phyloP scores from a whole-genome alignment of 805 yeast genomes.

The Candida alai region DNA sequence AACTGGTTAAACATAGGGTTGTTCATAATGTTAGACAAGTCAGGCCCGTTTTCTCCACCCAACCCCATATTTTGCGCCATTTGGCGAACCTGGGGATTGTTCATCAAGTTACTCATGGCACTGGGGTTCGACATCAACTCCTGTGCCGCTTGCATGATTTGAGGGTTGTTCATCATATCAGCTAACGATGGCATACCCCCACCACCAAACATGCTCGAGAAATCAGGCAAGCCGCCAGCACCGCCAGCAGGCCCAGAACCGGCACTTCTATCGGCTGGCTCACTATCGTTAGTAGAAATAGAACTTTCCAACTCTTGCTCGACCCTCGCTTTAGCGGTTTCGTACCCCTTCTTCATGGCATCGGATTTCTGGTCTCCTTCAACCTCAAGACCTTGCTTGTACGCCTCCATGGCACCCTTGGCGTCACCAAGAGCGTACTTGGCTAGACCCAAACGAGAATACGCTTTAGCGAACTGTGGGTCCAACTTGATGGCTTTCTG shows the following conservation, averaged over 20 bases:
- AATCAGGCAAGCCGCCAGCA: conserved; percentile 68
- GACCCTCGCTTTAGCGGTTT: conserved; percentile 85
- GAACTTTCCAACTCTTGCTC: conserved; percentile 62
- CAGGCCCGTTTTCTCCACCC: conserved; percentile 60
- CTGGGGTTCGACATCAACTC: conserved; percentile 82
- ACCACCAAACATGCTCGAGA: conserved; percentile 66
- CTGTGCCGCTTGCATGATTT: conserved; percentile 84
- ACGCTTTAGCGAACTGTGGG: conserved; percentile 84
- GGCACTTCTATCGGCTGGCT: conserved; percentile 28
- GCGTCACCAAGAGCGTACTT: conserved; percentile 92
- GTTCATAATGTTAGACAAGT: conserved; percentile 67
- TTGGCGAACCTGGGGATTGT: conserved; percentile 72
- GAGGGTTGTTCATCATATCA: conserved; percentile 84
- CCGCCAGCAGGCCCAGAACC: conserved; percentile 39
- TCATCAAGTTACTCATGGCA: conserved; percentile 70
- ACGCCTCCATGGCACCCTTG: conserved; percentile 85
- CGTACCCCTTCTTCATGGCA: conserved; percentile 89
- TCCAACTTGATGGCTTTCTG: conserved; percentile 73
- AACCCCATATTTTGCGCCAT: conserved; percentile 78
- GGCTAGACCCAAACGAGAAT: conserved; percentile 92
- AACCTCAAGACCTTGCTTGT: conserved; percentile 77
- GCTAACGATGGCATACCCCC: conserved; percentile 72
- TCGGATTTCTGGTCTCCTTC: conserved; percentile 85
- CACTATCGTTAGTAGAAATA: conserved; percentile 27
- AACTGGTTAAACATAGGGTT: conserved; percentile 74